phyloP scores from a whole-genome alignment of 768 basidiomycete species.

The Rhodotorula babjevae region DNA sequence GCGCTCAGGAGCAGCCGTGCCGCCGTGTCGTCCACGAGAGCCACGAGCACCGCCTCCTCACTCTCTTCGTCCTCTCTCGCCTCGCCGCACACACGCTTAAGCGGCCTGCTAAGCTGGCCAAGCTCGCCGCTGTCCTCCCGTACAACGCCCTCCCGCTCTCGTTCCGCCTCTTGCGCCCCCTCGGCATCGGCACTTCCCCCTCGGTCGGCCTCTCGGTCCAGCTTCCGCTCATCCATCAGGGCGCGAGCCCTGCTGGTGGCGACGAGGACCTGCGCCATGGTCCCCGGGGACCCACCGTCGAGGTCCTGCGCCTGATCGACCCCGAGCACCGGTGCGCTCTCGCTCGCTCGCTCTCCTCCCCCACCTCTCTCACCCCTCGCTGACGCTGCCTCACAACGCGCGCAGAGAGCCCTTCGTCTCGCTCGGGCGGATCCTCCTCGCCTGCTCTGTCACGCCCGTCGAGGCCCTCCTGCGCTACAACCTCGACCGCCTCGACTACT shows the following conservation, averaged over 20 bases:
- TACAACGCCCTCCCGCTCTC: conserved; percentile 13
- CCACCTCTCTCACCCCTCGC: not conserved
- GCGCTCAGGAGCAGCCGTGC: no score
- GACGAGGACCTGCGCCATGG: not conserved
- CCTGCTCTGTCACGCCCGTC: conserved; percentile 14
- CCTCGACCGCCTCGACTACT: conserved; percentile 6
- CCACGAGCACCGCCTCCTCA: no score
- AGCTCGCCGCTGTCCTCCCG: not conserved
- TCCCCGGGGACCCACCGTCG: not conserved
- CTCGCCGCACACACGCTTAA: no score
- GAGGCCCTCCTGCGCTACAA: conserved; percentile 22
- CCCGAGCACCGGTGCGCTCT: conserved; percentile 20
- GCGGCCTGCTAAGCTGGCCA: not conserved
- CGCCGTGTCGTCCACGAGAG: no score
- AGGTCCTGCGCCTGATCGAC: conserved; percentile 16
- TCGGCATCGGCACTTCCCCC: not conserved
- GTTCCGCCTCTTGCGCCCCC: conserved; percentile 2
- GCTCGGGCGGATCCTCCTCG: conserved; percentile 20
- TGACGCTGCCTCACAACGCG: not conserved
- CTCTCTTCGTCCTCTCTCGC: no score
- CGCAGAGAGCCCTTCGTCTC: conserved; percentile 35
- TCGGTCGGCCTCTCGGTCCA: not conserved
- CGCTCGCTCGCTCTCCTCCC: not conserved
- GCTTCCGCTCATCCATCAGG: conserved; percentile 1
- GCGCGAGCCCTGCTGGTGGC: not conserved